These are phyloP conservation scores for Apium graveolens DNA, from an alignment of 129 eudicot genomes.

Conservation along the genomic window DNA sequence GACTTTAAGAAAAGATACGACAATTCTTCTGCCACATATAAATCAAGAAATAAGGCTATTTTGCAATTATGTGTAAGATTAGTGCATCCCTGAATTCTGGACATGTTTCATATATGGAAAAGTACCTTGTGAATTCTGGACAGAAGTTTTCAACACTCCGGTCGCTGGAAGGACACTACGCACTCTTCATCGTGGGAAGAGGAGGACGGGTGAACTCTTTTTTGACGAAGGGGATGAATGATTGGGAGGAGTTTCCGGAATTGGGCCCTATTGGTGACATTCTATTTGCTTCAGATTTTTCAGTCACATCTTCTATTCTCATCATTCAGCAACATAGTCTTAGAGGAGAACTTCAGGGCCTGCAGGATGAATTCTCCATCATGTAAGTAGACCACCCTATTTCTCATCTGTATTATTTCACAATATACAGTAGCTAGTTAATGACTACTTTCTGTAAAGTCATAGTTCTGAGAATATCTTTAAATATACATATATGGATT, in stretches of 20 bases:
- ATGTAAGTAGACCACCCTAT: constrained; percentile 39
- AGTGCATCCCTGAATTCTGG: constrained; percentile 23
- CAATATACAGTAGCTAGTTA: neutral
- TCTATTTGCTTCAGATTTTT: constrained; percentile 62
- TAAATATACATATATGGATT: neutral
- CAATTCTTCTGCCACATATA: neutral
- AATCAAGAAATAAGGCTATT: neutral
- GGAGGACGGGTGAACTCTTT: constrained; percentile 75
- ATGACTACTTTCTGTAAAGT: neutral
- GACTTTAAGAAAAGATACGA: neutral
- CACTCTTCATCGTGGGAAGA: constrained; percentile 70
- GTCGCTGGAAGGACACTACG: constrained; percentile 70
- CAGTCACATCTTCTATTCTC: constrained; percentile 61
- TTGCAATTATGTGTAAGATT: neutral
- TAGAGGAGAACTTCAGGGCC: constrained; percentile 57
- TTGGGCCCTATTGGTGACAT: constrained; percentile 94
- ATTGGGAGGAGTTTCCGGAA: constrained; percentile 94
- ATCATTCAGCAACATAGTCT: constrained; percentile 79
- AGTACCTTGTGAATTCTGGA: constrained; percentile 68
- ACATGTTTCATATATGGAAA: constrained; percentile 71
- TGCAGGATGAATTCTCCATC: constrained; percentile 63
- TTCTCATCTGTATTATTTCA: neutral
- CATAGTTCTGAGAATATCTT: too few species aligned
- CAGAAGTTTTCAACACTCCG: constrained; percentile 71
- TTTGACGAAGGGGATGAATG: constrained; percentile 84